Evolutionary conservation across 2,329 filamentous ascomycete species (phyloP).

Genomic region (Endocalyx cinctus): DNA sequence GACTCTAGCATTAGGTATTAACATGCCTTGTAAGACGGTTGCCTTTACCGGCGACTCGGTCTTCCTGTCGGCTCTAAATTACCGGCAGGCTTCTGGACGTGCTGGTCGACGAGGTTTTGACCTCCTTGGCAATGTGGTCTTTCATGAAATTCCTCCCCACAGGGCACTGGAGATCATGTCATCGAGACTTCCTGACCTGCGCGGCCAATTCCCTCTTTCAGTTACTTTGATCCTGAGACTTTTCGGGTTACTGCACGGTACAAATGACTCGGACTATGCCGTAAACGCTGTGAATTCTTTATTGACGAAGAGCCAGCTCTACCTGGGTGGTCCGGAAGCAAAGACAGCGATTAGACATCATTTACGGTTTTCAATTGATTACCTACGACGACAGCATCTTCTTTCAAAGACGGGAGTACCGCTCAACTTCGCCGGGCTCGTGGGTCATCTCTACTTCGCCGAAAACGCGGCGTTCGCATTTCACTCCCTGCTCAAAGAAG

Average conservation of each 20-base stretch:
- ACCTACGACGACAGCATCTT: slow-evolving; percentile 64
- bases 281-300: slow-evolving; percentile 60
- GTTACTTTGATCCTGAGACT: slow-evolving; percentile 67
- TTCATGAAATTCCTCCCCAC: slow-evolving; percentile 57
- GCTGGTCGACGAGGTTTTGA: slow-evolving; percentile 78
- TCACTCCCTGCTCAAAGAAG: slow-evolving; percentile 66
- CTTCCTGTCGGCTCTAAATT: slow-evolving; percentile 70
- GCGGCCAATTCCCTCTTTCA: slow-evolving; percentile 74
- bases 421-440: slow-evolving; percentile 66
- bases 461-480: slow-evolving; percentile 74
- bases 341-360: slow-evolving; percentile 70
- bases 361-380: slow-evolving; percentile 76
- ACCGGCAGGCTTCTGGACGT: slow-evolving; percentile 71
- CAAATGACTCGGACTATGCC: slow-evolving; percentile 58
- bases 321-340: slow-evolving; percentile 63
- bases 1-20: slow-evolving; percentile 73
- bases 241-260: slow-evolving; percentile 62
- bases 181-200: slow-evolving; percentile 67
- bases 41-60: slow-evolving; percentile 71
- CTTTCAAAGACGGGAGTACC: slow-evolving; percentile 57
- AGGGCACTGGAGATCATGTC: slow-evolving; percentile 67
- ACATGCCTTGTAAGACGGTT: slow-evolving; percentile 80
- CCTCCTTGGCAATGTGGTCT: slow-evolving; percentile 75
- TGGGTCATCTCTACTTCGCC: slow-evolving; percentile 71
- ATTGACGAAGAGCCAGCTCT: slow-evolving; percentile 65